phyloP scores from a whole-genome alignment of 306 rosid species.

The Ormosia semicastrata region DNA sequence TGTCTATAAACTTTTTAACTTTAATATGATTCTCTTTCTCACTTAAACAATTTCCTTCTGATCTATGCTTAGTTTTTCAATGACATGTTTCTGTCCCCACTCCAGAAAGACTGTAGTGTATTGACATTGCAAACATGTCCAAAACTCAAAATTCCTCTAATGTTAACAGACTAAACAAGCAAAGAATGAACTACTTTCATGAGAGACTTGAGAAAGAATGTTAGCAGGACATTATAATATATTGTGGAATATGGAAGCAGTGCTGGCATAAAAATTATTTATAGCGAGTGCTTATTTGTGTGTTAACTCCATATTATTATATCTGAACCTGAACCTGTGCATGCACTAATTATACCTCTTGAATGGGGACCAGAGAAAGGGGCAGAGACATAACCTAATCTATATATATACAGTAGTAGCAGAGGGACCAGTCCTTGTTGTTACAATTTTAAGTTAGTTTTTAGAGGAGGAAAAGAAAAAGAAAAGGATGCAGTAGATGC shows the following conservation, averaged over 20 bases:
- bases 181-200: conserved; percentile 19
- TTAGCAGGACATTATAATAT: not conserved
- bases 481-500: not conserved
- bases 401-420: not conserved
- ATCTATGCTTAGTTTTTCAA: not conserved
- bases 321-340: not conserved
- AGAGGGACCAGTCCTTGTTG: not conserved
- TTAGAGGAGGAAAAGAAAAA: not conserved
- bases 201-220: not conserved
- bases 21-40: conserved; percentile 11
- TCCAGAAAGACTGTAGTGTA: not conserved
- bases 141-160: not conserved
- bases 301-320: not conserved
- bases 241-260: not conserved
- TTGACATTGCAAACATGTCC: not conserved
- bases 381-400: not conserved
- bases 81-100: conserved; percentile 5
- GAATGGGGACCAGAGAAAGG: conserved; percentile 18
- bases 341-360: not conserved
- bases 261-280: not conserved
- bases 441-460: not conserved
- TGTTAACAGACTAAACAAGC: not conserved
- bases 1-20: conserved; percentile 16
- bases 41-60: conserved; percentile 4
- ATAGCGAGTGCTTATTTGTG: not conserved